Percentiles rank a stretch among this genome's conserved stretches.
Evolutionary conservation across 148 eudicot genomes (phyloP).

Genomic region (Fagopyrum tataricum): DNA sequence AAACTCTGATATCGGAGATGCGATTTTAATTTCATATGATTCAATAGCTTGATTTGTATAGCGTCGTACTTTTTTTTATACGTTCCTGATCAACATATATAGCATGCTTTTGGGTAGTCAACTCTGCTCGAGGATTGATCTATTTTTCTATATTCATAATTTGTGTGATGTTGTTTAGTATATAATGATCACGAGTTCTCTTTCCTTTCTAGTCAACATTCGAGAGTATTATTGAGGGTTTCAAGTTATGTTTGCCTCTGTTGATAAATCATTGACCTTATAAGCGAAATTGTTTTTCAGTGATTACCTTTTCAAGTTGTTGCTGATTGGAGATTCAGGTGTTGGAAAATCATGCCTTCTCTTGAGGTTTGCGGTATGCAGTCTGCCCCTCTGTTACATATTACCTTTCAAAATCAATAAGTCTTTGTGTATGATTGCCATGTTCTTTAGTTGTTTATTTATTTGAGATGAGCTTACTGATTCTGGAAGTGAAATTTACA

Average conservation of each 20-base stretch:
- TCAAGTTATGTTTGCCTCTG: background rate
- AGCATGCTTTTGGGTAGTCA: background rate
- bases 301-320: conserved; percentile 18
- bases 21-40: background rate
- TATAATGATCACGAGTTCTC: background rate
- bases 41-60: background rate
- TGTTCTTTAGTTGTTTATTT: background rate
- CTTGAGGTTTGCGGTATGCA: conserved; percentile 19
- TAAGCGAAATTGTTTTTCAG: background rate
- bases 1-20: background rate
- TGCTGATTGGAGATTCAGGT: conserved; percentile 22
- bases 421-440: background rate
- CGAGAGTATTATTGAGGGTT: background rate
- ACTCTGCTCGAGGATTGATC: background rate
- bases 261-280: background rate
- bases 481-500: conserved; percentile 12
- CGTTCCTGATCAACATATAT: background rate
- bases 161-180: background rate
- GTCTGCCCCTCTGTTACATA: background rate
- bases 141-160: background rate
- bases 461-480: background rate
- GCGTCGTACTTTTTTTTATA: background rate
- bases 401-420: background rate
- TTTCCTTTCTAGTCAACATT: background rate
- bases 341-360: conserved; percentile 20